Conservation (phyloP, 1,139 yeast species). For the Hyphopichia burtonii region DNA sequence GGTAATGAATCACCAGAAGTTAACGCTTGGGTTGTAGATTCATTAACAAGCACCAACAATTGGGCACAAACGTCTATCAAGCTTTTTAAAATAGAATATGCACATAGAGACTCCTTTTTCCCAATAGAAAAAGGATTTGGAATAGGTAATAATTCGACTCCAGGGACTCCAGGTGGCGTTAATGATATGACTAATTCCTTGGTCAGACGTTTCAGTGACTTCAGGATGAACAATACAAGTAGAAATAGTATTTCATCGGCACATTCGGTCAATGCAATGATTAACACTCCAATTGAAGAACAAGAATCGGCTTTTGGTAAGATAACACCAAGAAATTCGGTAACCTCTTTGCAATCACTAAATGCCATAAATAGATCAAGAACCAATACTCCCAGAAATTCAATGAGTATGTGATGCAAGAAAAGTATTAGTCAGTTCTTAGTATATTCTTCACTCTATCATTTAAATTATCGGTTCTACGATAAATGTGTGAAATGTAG, state of each 20-base stretch:
- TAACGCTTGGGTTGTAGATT: conserved; percentile 22
- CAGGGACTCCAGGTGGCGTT: conserved; percentile 41
- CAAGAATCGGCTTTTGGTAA: conserved; percentile 21
- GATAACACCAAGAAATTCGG: conserved; percentile 27
- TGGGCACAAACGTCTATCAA: conserved; percentile 68
- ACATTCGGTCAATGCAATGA: conserved; percentile 18
- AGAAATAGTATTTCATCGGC: conserved; percentile 23
- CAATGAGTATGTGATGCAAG: conserved; percentile 24
- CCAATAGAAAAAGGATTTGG: conserved; percentile 15
- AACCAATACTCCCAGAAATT: conserved; percentile 40
- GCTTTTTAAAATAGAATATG: conserved; percentile 56
- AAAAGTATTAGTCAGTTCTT: background rate
- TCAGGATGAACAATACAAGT: conserved; percentile 27
- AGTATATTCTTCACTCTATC: too few relatives aligned
- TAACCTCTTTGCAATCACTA: conserved; percentile 41
- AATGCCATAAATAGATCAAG: conserved; percentile 42
- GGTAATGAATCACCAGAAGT: conserved; percentile 8
- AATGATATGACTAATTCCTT: conserved; percentile 54
- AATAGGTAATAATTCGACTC: conserved; percentile 19
- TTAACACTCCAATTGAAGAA: conserved; percentile 32
- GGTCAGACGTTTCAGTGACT: conserved; percentile 48
- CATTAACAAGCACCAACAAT: conserved; percentile 36
- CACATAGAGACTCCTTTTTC: conserved; percentile 39
- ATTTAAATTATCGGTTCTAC: too few relatives aligned
- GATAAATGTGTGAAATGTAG: background rate